Conservation (phyloP, 2,329 filamentous ascomycete genomes). For the Botrytis cinerea region DNA sequence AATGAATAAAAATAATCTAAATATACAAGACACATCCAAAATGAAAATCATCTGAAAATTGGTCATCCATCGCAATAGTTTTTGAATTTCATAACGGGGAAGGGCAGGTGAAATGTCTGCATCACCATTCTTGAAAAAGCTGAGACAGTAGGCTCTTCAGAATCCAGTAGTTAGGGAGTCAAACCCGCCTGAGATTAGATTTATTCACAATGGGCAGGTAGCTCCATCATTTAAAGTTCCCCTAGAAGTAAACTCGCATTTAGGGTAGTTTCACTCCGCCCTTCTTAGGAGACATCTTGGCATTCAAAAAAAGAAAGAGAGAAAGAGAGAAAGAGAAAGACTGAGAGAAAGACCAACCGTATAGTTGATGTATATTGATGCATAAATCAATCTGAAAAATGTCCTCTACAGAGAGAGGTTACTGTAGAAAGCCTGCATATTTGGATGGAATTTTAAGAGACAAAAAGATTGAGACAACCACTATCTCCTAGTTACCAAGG, state of each 20-base stretch:
- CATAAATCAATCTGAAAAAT: neutral
- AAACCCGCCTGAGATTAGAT: neutral
- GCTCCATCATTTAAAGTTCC: neutral
- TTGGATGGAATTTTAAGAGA: neutral
- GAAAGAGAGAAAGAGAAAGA: neutral
- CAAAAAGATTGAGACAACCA: neutral
- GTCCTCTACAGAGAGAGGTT: neutral
- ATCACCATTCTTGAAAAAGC: neutral
- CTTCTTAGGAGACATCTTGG: neutral
- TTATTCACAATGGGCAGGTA: neutral
- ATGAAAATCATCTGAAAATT: neutral
- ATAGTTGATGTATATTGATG: neutral
- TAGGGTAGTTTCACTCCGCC: neutral
- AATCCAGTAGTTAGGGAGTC: neutral
- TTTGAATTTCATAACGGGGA: neutral
- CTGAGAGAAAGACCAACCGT: neutral
- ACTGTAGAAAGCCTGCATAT: neutral
- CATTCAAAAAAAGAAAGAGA: neutral
- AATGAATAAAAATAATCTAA: neutral
- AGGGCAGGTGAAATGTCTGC: neutral
- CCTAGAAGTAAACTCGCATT: neutral
- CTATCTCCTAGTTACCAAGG: neutral
- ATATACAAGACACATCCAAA: neutral
- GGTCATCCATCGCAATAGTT: neutral
- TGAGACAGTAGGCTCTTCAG: neutral